phyloP scores from a whole-genome alignment of 202 grass and related monocot genomes.

The Cymbopogon flexuosus region DNA sequence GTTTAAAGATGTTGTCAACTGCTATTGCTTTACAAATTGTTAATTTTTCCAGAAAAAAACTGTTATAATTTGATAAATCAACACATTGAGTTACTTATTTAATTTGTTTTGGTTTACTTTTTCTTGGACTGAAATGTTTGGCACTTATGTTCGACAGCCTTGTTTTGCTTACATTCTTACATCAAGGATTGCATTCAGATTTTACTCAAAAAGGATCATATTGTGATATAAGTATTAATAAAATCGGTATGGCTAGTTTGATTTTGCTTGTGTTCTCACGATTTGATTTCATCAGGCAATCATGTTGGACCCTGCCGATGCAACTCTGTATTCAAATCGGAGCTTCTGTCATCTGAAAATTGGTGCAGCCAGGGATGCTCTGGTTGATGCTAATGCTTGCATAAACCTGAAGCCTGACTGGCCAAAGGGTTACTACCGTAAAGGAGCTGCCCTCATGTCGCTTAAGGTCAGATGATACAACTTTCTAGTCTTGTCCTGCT shows the following conservation, averaged over 20 bases:
- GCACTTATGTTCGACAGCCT: background rate
- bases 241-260: background rate
- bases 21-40: background rate
- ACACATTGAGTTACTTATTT: background rate
- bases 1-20: background rate
- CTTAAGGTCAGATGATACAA: conserved; percentile 24
- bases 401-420: conserved; percentile 18
- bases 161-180: background rate
- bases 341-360: conserved; percentile 36
- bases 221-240: background rate
- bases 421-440: conserved; percentile 40
- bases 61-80: background rate
- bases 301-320: conserved; percentile 21
- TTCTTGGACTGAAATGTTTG: background rate
- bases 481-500: background rate
- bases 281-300: conserved; percentile 37
- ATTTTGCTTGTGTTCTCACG: background rate
- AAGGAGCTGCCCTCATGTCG: conserved; percentile 28
- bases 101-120: background rate
- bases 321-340: conserved; percentile 33
- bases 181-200: background rate
- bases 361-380: background rate
- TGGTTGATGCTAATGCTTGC: conserved; percentile 33
- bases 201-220: background rate
- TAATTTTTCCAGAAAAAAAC: too few relatives aligned